phyloP scores from a whole-genome alignment of 73 alveolate species.

The Loxodes magnus region DNA sequence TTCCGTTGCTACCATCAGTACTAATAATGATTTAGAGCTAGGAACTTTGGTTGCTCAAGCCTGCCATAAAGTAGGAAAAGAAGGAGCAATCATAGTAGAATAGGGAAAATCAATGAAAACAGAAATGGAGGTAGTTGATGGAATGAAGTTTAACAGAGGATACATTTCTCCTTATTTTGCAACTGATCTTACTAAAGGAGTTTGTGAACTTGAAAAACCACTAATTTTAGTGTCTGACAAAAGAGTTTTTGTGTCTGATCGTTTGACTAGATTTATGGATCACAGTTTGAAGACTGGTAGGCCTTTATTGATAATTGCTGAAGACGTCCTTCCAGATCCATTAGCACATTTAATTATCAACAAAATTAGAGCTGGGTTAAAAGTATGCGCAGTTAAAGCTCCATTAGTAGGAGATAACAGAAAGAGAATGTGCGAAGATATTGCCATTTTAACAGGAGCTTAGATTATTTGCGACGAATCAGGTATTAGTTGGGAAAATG shows the following conservation, averaged over 20 bases:
- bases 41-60: conserved; percentile 86
- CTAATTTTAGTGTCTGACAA: conserved; percentile 83
- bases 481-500: conserved; percentile 35
- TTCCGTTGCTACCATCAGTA: conserved; percentile 94
- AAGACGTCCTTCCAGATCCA: conserved; percentile 91
- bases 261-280: conserved; percentile 67
- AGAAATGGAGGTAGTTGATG: conserved; percentile 94
- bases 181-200: conserved; percentile 72
- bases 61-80: conserved; percentile 86
- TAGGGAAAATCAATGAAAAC: conserved; percentile 87
- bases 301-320: conserved; percentile 86
- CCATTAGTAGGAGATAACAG: conserved; percentile 97
- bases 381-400: conserved; percentile 86
- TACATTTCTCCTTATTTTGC: conserved; percentile 95
- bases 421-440: conserved; percentile 78
- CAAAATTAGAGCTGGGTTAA: conserved; percentile 89
- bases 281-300: conserved; percentile 68
- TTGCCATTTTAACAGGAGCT: conserved; percentile 63
- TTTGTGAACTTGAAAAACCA: conserved; percentile 80
- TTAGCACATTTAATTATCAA: conserved; percentile 86
- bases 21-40: conserved; percentile 84
- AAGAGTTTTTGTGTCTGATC: conserved; percentile 74
- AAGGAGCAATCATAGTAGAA: conserved; percentile 92
- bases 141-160: conserved; percentile 92
- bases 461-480: conserved; percentile 45